Base-by-base conservation (phyloP, 768 basidiomycete genomes). In the Agaricus bisporus region DNA sequence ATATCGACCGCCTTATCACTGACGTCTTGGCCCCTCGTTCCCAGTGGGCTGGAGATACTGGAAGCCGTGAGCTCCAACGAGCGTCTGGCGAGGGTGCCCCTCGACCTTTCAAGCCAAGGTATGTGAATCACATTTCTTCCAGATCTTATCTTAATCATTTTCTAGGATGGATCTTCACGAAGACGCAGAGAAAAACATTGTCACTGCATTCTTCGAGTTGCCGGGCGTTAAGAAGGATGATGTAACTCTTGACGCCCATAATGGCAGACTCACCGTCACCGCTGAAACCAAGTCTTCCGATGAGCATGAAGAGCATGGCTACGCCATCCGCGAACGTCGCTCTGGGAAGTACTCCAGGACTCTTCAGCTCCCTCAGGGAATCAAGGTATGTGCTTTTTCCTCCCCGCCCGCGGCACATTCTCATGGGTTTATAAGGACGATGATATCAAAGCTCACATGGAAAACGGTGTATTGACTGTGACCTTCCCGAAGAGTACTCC, bases 161-260 rank as follows among this genome's bases (percentile, higher is more conserved):
- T 11, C 7, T n/a, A 39, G 15, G 17, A 39, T 39, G 38, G 14
- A 39, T 43, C 22, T 43, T 22, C 42, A 43, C 18, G 20, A 43
- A 20, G 42, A 43, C 18, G 4, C 42, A 9, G 18, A 25, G 3
- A 43, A 43, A 20, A 20, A 20, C 56, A 54, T 59, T 17, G 72
- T 81, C 25, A 78, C 75, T 2, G 79, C 78, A 9, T 73, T 73
- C 5, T 79, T 83, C 52, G 83, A 82, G 59, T 64, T 81, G 1
- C 81, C 82, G 4, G 80, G 81, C 8, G 61, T 81, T 49, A 75
- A 70, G 49, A 76, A 78, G 49, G 73, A 77, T 41, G 68, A 73
- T 47, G 69, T 82, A 41, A 59, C 65, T 32, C 75, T 82, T 46
- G 73, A 80, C 48, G 62, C 80, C 17, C 70, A 73, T 38, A 71